Evolutionary conservation across 108 stramenopile species (phyloP), one percentile per base, ranked within the genome.

Genomic region (Cyclotella cryptica): DNA sequence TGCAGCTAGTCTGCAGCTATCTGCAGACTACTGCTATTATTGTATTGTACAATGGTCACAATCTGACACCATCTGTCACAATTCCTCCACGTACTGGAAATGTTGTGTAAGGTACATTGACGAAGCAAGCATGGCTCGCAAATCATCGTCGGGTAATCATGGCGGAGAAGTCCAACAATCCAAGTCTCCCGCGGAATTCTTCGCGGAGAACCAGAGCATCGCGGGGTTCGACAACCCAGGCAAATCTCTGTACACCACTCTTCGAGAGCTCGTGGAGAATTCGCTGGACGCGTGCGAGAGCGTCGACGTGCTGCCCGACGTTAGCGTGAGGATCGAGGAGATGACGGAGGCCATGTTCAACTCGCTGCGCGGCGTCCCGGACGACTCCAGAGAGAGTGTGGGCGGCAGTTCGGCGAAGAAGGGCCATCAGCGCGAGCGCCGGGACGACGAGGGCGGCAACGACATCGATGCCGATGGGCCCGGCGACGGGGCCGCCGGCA

Each of bases 201-300:
- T 98, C 81, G 96, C 96, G 13, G 96, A 98, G 69, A 94, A 98
- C 89, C 97, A 97, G 78, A 89, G 93, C 79, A 98, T 98, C 71
- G 97, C 97, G 10, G 98, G 98, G 27, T 98, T 98, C 83, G 98
- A 98, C 86, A 98, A 98, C 69, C 64, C 84, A 52, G 91, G 97
- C 19, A 98, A 97, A 74, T 94, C 97, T 14, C 85, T 98, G 58
- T 98, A 97, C 82, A 98, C 98, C 22, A 95, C 94, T 10, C 84
- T 98, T 28, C 95, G 98, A 10, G 98, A 98, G 85, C 71, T 97
- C 29, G 91, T 97, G 62, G 96, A 98, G 72, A 97, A 98, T 80
- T 89, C 91, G 28, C 72, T 96, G 42, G 98, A 98, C 84, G 98
- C 97, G 12, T 96, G 96, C 52, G 98, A 98, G 72, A 85, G 84